These are phyloP conservation scores for Apophysomyces sp. DNA, from an alignment of 371 early-diverging fungal genomes.

Conservation along the genomic window DNA sequence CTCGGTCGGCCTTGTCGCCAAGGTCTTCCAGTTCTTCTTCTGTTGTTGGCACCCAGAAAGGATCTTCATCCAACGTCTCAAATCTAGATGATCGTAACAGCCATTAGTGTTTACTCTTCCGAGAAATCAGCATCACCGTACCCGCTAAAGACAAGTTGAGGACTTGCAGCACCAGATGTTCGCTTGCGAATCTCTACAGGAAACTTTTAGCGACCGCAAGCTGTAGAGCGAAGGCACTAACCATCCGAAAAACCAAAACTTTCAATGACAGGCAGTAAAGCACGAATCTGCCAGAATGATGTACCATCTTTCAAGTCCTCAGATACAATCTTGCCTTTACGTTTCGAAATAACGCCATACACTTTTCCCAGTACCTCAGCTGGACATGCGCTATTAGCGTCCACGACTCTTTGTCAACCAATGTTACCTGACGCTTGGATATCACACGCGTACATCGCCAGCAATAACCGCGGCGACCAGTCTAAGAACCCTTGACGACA, in stretches of 20 bases:
- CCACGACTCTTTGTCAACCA: not conserved
- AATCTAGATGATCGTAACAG: constrained; percentile 51
- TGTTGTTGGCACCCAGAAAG: constrained; percentile 98
- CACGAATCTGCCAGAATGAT: constrained; percentile 89
- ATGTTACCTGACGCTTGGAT: constrained; percentile 82
- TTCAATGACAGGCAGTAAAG: constrained; percentile 95
- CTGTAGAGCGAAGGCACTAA: constrained; percentile 16
- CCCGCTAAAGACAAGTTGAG: constrained; percentile 91
- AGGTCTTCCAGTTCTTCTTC: constrained; percentile 96
- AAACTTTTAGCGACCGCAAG: no score
- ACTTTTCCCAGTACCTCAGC: constrained; percentile 95
- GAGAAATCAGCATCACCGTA: constrained; percentile 14
- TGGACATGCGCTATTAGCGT: constrained; percentile 1
- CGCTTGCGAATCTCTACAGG: constrained; percentile 84
- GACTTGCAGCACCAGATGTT: constrained; percentile 93
- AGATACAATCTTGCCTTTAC: constrained; percentile 85
- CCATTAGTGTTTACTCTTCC: not conserved
- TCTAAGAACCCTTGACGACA: constrained; percentile 82
- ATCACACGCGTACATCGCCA: constrained; percentile 96
- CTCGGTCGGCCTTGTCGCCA: constrained; percentile 94
- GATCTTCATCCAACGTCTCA: constrained; percentile 90
- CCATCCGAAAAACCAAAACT: constrained; percentile 99
- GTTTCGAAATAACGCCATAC: constrained; percentile 86
- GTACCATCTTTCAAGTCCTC: constrained; percentile 97
- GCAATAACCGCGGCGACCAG: constrained; percentile 91